A percentile compares a stretch with the other conserved stretches of the same genome.
phyloP scores from a whole-genome alignment of 1,139 yeast species.

The Eremothecium coryli region DNA sequence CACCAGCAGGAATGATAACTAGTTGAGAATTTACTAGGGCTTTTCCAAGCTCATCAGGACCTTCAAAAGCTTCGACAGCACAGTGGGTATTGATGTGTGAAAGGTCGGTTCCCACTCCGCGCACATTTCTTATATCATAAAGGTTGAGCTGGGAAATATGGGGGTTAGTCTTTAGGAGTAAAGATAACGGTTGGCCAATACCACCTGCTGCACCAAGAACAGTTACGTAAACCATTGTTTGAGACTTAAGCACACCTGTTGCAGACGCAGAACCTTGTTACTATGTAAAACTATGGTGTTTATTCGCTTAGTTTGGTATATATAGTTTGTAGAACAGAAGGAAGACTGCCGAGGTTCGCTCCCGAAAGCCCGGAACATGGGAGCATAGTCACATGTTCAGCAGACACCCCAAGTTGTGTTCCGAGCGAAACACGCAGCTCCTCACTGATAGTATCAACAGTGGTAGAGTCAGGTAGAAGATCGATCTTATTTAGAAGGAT shows the following conservation, averaged over 20 bases:
- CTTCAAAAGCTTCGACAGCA: slow-evolving; percentile 33
- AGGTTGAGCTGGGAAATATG: slow-evolving; percentile 48
- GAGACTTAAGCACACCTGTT: too few species aligned
- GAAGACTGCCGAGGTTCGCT: slow-evolving; percentile 8
- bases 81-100: slow-evolving; percentile 55
- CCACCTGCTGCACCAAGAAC: slow-evolving; percentile 79
- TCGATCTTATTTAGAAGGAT: slow-evolving; percentile 54
- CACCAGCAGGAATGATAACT: slow-evolving; percentile 74
- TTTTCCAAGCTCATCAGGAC: slow-evolving; percentile 38
- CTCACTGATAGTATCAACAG: background rate
- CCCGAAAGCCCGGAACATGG: slow-evolving; percentile 11
- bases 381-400: slow-evolving; percentile 6
- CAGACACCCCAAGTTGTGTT: slow-evolving; percentile 2
- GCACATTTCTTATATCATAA: slow-evolving; percentile 58
- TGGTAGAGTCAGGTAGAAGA: slow-evolving; percentile 18
- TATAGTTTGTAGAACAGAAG: slow-evolving; percentile 1
- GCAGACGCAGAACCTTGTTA: too few species aligned
- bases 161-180: slow-evolving; percentile 51
- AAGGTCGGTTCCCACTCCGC: slow-evolving; percentile 67
- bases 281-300: too few species aligned
- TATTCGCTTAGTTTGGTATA: background rate
- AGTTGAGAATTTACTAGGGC: slow-evolving; percentile 51
- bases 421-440: background rate
- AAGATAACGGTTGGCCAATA: slow-evolving; percentile 67
- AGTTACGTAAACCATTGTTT: slow-evolving; percentile 58